These are phyloP conservation scores for Earliella scabrosa DNA, from an alignment of 1,284 basidiomycete species.

Conservation along the genomic window DNA sequence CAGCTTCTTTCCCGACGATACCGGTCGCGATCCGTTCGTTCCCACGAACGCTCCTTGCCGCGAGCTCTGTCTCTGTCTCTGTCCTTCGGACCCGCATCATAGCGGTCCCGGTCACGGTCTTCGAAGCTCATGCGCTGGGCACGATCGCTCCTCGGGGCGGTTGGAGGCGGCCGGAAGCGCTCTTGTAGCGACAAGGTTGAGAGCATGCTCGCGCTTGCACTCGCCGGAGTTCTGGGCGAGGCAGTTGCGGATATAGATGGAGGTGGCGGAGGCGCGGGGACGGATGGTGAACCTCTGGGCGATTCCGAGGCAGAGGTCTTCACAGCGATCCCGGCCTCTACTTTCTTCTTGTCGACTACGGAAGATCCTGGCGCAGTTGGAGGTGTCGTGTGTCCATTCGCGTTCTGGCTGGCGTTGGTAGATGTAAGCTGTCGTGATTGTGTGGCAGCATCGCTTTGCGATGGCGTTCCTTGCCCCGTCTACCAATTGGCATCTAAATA, in stretches of 20 bases:
- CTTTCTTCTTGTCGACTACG: not conserved
- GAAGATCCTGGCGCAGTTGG: not conserved
- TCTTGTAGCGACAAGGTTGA: not conserved
- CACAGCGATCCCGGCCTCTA: not conserved
- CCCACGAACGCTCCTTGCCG: slow-evolving; percentile 1
- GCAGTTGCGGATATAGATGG: not conserved
- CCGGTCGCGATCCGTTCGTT: not conserved
- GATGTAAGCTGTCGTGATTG: no score
- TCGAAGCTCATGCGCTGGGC: not conserved
- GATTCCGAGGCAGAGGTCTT: not conserved
- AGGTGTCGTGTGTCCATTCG: no score
- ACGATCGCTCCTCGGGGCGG: not conserved
- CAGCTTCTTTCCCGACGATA: not conserved
- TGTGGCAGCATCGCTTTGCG: no score
- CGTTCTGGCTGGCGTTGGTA: no score
- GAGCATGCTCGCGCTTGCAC: not conserved
- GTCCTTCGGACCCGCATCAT: not conserved
- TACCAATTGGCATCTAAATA: no score
- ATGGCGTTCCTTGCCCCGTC: no score
- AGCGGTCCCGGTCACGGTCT: slow-evolving; percentile 4
- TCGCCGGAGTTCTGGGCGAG: not conserved
- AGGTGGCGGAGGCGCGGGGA: not conserved
- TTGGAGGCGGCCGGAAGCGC: not conserved
- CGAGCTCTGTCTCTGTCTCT: slow-evolving; percentile 1
- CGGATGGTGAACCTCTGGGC: not conserved